Evolutionary conservation across 495 filamentous ascomycete species (phyloP).

Genomic region (Rostrohypoxylon terebratum): DNA sequence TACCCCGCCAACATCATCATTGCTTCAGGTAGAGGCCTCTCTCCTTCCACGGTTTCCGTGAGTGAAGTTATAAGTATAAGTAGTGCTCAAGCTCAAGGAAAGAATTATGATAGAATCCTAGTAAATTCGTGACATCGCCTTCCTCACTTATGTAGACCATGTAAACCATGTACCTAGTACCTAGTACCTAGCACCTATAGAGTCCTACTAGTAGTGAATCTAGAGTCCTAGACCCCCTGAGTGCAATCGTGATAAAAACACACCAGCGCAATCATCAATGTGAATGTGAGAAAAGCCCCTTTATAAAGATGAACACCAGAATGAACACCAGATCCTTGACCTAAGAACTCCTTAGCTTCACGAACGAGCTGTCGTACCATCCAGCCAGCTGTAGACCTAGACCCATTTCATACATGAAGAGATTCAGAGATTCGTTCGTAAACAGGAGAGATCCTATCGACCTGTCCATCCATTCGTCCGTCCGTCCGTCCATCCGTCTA

Average conservation of each 20-base stretch:
- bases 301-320: constrained; percentile 9
- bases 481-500: constrained; percentile 21
- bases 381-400: constrained; percentile 1
- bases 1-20: constrained; percentile 38
- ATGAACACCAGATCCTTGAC: constrained; percentile 11
- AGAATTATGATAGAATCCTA: not conserved
- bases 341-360: constrained; percentile 32
- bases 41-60: not conserved
- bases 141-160: not conserved
- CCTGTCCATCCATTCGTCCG: not conserved
- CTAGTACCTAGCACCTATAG: too few relatives aligned
- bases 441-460: not conserved
- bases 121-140: constrained; percentile 1
- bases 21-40: not conserved
- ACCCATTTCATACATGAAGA: constrained; percentile 5
- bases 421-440: constrained; percentile 9
- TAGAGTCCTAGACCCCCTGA: too few relatives aligned
- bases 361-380: not conserved
- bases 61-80: not conserved
- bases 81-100: not conserved
- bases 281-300: constrained; percentile 6
- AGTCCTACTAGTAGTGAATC: too few relatives aligned
- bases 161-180: not conserved
- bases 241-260: constrained; percentile 26
- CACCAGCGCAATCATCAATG: not conserved